Evolutionary conservation across 495 filamentous ascomycete species (phyloP).

Genomic region (Hypoxylon perforatum): DNA sequence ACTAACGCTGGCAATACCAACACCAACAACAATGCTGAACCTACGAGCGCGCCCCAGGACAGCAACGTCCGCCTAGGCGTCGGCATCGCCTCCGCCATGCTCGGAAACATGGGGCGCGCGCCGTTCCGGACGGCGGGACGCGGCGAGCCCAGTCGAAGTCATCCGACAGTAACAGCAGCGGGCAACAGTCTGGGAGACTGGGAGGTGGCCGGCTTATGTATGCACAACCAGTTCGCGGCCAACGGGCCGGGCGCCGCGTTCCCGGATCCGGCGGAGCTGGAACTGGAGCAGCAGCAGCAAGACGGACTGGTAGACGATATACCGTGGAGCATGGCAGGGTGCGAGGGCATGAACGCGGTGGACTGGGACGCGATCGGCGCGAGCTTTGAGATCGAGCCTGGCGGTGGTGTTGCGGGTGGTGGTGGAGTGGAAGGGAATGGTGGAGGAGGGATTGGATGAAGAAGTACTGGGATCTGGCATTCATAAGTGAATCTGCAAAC

Average conservation of each 20-base stretch:
- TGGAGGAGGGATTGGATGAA: background rate
- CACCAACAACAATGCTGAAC: background rate
- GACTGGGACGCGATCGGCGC: constrained; percentile 19
- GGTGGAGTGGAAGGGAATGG: background rate
- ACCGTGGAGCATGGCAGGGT: constrained; percentile 17
- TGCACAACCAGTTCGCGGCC: background rate
- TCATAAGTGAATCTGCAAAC: too few relatives aligned
- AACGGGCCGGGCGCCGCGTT: background rate
- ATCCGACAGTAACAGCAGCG: background rate
- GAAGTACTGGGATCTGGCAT: background rate
- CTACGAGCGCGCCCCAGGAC: background rate
- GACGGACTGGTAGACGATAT: background rate
- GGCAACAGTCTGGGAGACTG: background rate
- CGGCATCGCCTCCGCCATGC: background rate
- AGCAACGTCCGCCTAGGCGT: background rate
- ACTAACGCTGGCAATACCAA: too few relatives aligned
- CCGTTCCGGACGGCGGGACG: background rate
- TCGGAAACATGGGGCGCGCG: background rate
- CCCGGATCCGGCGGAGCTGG: background rate
- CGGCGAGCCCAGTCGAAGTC: background rate
- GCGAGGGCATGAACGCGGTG: constrained; percentile 1
- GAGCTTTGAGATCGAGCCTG: background rate
- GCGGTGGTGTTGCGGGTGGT: background rate
- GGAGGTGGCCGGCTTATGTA: background rate
- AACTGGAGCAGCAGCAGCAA: too few relatives aligned